Evolutionary conservation across 805 yeast genomes (phyloP), one percentile per base, ranked within the genome.

Genomic region (Lachancea meyersii): DNA sequence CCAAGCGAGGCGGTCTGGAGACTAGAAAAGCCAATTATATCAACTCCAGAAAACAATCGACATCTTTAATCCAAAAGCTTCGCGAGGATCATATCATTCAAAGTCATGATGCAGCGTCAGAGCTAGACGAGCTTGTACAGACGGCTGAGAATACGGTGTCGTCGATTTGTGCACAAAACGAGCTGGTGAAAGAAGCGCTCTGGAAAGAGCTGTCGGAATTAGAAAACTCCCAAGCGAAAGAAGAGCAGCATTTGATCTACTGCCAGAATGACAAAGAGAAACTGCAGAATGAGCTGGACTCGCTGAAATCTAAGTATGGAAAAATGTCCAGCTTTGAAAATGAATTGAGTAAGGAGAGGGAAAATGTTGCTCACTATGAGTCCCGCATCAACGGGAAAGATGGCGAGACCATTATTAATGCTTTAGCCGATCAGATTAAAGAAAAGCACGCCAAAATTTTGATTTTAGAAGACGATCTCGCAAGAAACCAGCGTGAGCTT

Each of bases 1-100:
- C 77, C 24, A 53, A 65, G 38, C 78, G 77, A 48, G 94, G 91
- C 4, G 71, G 76, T 38, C 60, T 80, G 35, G 66, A 74, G 74
- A 1, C 71, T 69, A 43, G 69, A 18, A 19, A 37, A 23, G 18
- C 32, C 7, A n/a, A 30, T 6, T 26, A 32, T 27, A 13, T n/a
- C 4, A 31, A 28, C 6, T 21, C 13, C 17, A 21, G 14, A 27
- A 21, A 41, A 5, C 22, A 41, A 17, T 18, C n/a, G 19, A 38
- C 9, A 16, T 37, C 9, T n/a, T 30, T 38, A 4, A 16, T 14
- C 5, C 24, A 38, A 35, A 21, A 14, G 16, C 31, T 39, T 10
- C 52, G 31, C 17, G 32, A 31, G 3, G 24, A 41, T 20, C 11
- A 35, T 17, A 22, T 19, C 30, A 14, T 31, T 10, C 20, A 16